Evolutionary conservation across 2,329 filamentous ascomycete species (phyloP).

Genomic region (Phialophora macrospora): DNA sequence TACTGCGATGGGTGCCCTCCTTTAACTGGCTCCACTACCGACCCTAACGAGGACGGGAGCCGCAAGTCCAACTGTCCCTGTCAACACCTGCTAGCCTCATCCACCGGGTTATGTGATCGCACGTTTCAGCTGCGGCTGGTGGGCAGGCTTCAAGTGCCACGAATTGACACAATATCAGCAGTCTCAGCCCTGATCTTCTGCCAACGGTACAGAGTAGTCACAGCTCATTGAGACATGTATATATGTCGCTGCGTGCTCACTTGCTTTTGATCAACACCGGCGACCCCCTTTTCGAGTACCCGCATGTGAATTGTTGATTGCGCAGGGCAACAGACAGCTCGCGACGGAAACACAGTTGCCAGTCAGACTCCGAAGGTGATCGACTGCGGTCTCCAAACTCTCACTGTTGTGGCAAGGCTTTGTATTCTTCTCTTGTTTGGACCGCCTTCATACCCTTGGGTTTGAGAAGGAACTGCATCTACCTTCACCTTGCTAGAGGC

Average conservation of each 20-base stretch:
- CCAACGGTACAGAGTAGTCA: not conserved
- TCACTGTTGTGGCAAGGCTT: not conserved
- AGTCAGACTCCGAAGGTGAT: not conserved
- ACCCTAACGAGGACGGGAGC: slow-evolving; percentile 2
- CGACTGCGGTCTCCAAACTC: not conserved
- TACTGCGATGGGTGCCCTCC: not conserved
- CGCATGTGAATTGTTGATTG: not conserved
- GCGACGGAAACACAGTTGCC: not conserved
- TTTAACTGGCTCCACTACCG: slow-evolving; percentile 13
- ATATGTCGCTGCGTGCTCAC: not conserved
- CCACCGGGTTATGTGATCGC: not conserved
- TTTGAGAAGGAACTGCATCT: not conserved
- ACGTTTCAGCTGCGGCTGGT: not conserved
- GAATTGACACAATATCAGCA: not conserved
- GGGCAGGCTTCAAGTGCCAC: not conserved
- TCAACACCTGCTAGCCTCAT: not conserved
- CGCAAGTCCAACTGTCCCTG: slow-evolving; percentile 2
- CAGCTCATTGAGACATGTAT: not conserved
- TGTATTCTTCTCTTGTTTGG: not conserved
- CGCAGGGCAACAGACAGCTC: not conserved
- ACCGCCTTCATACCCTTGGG: not conserved
- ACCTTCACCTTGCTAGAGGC: not conserved
- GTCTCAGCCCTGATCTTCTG: not conserved
- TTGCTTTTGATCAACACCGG: not conserved
- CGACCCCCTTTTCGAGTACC: not conserved